Base-by-base conservation (phyloP, 495 filamentous ascomycete genomes). In the Hypoxylon intermedium region DNA sequence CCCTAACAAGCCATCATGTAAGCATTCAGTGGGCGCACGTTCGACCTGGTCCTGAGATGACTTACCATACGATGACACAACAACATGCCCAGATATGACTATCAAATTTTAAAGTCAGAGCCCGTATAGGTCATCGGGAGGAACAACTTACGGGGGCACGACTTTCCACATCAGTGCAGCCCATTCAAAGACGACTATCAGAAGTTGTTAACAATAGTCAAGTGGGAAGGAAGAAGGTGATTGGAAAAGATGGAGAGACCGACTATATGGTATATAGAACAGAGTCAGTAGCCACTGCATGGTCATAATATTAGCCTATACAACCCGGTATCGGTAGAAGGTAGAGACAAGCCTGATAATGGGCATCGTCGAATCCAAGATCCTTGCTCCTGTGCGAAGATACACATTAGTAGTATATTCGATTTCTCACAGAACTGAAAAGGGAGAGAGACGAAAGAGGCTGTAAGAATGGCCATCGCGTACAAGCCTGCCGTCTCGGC, bases 241-340 rank as follows among this genome's bases (percentile, higher is more conserved):
- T 65, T 44, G 51, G 13, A 5, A 5, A 16, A 34, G n/a, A n/a
- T 41, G 18, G 13, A 52, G 50, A 43, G 63, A 19, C 65, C 31
- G 45, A 77, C 73, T 85, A 54, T 86, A 86, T 1, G 81, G 74
- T 16, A 86, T 88, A 65, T 93, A 93, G 65, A 93, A 94, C 28
- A 90, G 87, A 0, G 88, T 92, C 40, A 93, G 73, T 13, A 93
- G 77, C 89, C 89, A 95, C 61, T 87, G 43, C 9, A n/a, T 12
- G 3, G 9, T 26, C 16, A 23, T 13, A 12, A 11, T 15, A 23
- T 56, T 37, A 54, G 42, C 42, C 21, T 36, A 33, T 36, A 6
- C 18, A 2, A 9, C 4, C 20, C 13, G 12, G n/a, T 9, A 2
- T 23, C 15, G 3, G 2, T 5, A 9, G 7, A 13, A 5, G 18